Percentiles rank a stretch among this genome's conserved stretches.
phyloP scores from a whole-genome alignment of 2,329 filamentous ascomycete genomes.

The Talaromyces sp. region DNA sequence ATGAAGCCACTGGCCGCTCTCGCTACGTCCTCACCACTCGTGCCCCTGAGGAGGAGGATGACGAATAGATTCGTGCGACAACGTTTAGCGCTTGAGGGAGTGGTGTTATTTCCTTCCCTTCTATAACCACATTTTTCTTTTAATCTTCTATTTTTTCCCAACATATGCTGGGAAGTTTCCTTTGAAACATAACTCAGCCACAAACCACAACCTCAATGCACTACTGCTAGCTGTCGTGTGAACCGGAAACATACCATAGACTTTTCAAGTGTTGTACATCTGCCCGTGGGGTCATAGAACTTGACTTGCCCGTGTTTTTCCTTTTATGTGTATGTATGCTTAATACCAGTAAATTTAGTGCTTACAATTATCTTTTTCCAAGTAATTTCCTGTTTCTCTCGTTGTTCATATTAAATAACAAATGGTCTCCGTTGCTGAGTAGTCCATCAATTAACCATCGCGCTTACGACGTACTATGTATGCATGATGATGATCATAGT shows the following conservation, averaged over 20 bases:
- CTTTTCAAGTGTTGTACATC: slow-evolving; percentile 13
- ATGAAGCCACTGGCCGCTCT: slow-evolving; percentile 40
- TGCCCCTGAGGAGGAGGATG: slow-evolving; percentile 40
- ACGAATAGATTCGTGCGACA: slow-evolving; percentile 30
- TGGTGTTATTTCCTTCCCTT: slow-evolving; percentile 1
- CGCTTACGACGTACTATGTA: too few relatives aligned
- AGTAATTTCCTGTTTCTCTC: background rate
- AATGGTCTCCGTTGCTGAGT: too few relatives aligned
- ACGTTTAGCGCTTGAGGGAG: slow-evolving; percentile 8
- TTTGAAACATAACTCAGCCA: slow-evolving; percentile 5
- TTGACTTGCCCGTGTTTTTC: slow-evolving; percentile 10
- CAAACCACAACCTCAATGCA: slow-evolving; percentile 5
- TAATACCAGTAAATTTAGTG: slow-evolving; percentile 12
- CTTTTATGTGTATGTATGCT: slow-evolving; percentile 14
- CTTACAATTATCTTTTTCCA: background rate
- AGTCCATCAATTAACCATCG: too few relatives aligned
- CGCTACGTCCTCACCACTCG: slow-evolving; percentile 41
- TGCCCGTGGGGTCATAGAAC: slow-evolving; percentile 11
- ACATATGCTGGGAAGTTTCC: slow-evolving; percentile 8
- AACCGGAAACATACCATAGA: slow-evolving; percentile 9
- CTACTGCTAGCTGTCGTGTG: slow-evolving; percentile 7
- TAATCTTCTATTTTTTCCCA: slow-evolving; percentile 5
- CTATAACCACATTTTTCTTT: slow-evolving; percentile 8
- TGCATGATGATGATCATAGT: background rate
- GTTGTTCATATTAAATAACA: too few relatives aligned